These are phyloP conservation scores for Penicillium sp. DNA, from an alignment of 2,329 filamentous ascomycete genomes.

Conservation along the genomic window DNA sequence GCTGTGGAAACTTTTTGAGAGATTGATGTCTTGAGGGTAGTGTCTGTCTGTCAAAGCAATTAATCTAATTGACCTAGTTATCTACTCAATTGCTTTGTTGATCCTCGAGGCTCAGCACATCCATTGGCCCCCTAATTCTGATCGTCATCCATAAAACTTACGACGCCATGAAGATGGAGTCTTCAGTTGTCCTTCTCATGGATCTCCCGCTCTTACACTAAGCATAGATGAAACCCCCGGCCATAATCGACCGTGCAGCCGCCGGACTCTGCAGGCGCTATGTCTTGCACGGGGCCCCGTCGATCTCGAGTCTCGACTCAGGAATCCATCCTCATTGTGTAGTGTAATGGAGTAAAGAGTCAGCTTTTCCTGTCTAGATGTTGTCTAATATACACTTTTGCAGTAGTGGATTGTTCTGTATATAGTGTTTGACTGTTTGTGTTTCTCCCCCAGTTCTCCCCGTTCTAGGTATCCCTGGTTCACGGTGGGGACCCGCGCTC, in stretches of 20 bases:
- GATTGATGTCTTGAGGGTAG: not conserved
- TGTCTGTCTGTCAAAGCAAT: too few relatives aligned
- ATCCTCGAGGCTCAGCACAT: too few relatives aligned
- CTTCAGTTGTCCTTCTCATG: not conserved
- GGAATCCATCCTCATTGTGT: constrained; percentile 9
- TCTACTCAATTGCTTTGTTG: not conserved
- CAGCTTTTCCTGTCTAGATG: not conserved
- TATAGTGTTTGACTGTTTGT: not conserved
- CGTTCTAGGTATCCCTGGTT: constrained; percentile 9
- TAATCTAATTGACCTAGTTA: too few relatives aligned
- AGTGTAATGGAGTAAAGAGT: not conserved
- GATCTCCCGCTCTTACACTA: not conserved
- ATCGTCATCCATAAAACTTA: too few relatives aligned
- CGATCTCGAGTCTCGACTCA: constrained; percentile 8
- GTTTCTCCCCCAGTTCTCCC: not conserved
- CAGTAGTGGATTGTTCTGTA: not conserved
- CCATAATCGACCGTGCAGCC: constrained; percentile 17
- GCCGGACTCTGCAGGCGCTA: constrained; percentile 13
- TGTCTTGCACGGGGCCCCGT: constrained; percentile 13
- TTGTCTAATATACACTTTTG: not conserved
- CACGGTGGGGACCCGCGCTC: constrained; percentile 9
- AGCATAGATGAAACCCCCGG: constrained; percentile 5
- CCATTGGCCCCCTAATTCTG: too few relatives aligned
- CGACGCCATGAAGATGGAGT: too few relatives aligned
- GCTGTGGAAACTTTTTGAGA: not conserved